Evolutionary conservation across 345 rosid species (phyloP).

Genomic region (Zanthoxylum bungeanum): DNA sequence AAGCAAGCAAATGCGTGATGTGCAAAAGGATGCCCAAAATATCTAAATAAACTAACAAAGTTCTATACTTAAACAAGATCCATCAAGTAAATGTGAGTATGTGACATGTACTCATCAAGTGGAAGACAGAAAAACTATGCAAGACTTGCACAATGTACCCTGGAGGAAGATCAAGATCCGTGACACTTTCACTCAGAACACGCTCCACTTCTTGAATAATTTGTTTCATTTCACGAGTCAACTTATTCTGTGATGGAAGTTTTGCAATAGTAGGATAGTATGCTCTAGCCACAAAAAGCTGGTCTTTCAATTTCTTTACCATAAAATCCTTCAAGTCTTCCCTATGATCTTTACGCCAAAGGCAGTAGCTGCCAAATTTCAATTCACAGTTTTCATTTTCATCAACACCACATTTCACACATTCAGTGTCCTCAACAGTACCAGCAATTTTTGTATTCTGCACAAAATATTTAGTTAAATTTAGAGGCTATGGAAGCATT

Average conservation of each 20-base stretch:
- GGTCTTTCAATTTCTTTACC: constrained; percentile 89
- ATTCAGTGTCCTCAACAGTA: constrained; percentile 16
- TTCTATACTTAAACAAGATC: not conserved
- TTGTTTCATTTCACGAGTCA: constrained; percentile 77
- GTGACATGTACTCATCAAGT: not conserved
- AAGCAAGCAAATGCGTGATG: not conserved
- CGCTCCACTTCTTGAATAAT: constrained; percentile 94
- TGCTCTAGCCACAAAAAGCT: constrained; percentile 89
- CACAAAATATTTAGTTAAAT: constrained; percentile 11
- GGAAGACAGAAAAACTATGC: constrained; percentile 2
- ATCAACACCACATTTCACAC: constrained; percentile 30
- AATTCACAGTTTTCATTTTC: constrained; percentile 63
- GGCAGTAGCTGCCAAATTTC: constrained; percentile 91
- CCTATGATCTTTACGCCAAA: constrained; percentile 81
- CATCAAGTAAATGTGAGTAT: not conserved
- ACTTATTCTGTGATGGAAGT: constrained; percentile 64
- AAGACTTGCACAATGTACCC: constrained; percentile 52
- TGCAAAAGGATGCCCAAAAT: not conserved
- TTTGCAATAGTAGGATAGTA: constrained; percentile 95
- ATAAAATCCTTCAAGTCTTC: constrained; percentile 74
- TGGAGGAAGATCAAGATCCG: constrained; percentile 78
- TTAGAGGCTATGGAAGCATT: constrained; percentile 8
- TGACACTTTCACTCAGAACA: constrained; percentile 80
- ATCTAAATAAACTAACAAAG: not conserved
- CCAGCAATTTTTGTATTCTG: constrained; percentile 34